These are phyloP conservation scores for Cornus florida DNA, from an alignment of 148 eudicot genomes.

Conservation along the genomic window DNA sequence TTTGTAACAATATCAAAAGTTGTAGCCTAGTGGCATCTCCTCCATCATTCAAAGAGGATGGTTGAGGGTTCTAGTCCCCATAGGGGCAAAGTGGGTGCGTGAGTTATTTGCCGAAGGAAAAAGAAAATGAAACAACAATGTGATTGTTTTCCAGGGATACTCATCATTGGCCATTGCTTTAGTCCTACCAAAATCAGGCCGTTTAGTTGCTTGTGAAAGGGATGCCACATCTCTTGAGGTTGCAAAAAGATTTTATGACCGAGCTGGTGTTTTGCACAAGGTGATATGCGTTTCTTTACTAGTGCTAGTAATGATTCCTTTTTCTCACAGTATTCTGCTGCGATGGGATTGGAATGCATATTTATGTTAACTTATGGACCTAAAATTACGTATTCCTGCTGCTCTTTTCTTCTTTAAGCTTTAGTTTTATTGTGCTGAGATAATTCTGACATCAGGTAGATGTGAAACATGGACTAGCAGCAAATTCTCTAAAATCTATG, in stretches of 20 bases:
- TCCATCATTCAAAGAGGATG: too few relatives aligned
- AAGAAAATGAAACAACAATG: neutral
- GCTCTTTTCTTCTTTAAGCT: neutral
- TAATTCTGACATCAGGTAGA: slow-evolving; percentile 44
- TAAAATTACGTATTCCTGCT: neutral
- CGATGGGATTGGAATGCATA: neutral
- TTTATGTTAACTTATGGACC: neutral
- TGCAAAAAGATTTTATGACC: slow-evolving; percentile 74
- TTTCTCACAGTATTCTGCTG: neutral
- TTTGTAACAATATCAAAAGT: neutral
- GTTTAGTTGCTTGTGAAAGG: slow-evolving; percentile 86
- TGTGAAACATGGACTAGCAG: slow-evolving; percentile 72
- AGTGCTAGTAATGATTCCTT: neutral
- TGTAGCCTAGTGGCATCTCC: too few relatives aligned
- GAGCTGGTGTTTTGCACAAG: slow-evolving; percentile 91
- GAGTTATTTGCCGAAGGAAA: too few relatives aligned
- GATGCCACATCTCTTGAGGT: slow-evolving; percentile 64
- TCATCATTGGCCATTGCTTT: slow-evolving; percentile 93
- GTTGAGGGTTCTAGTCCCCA: too few relatives aligned
- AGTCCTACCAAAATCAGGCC: slow-evolving; percentile 82
- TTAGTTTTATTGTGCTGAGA: slow-evolving; percentile 1
- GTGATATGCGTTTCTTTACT: slow-evolving; percentile 19
- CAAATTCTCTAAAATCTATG: slow-evolving; percentile 58
- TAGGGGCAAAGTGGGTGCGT: too few relatives aligned
- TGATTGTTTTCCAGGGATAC: slow-evolving; percentile 55